These are phyloP conservation scores for Chalciporus piperatus DNA, from an alignment of 768 basidiomycete genomes.

Conservation along the genomic window DNA sequence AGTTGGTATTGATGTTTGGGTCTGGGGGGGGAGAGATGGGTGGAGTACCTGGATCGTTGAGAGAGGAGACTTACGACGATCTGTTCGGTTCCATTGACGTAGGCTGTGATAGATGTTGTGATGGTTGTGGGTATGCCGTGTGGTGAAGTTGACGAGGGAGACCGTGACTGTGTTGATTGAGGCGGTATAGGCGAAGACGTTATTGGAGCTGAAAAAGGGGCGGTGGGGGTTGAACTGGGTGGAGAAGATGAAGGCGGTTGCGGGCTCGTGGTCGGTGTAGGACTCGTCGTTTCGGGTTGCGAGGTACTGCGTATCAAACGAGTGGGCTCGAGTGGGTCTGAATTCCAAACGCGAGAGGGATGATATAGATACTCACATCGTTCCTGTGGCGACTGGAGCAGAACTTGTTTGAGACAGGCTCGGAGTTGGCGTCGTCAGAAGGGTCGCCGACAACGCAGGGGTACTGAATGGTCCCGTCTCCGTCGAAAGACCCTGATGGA, in stretches of 20 bases:
- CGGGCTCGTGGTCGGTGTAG: not conserved
- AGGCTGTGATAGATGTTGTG: slow-evolving; percentile 19
- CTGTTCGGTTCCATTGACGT: slow-evolving; percentile 7
- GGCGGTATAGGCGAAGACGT: slow-evolving; percentile 1
- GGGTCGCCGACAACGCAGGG: too few species aligned
- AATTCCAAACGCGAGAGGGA: not conserved
- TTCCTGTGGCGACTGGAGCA: not conserved
- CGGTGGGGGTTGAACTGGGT: not conserved
- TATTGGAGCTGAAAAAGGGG: not conserved
- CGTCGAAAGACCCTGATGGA: too few species aligned
- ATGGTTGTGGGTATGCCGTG: slow-evolving; percentile 14
- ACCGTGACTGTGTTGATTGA: not conserved
- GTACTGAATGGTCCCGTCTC: too few species aligned
- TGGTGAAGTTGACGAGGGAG: slow-evolving; percentile 5
- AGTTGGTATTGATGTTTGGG: slow-evolving; percentile 11
- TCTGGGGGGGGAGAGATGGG: slow-evolving; percentile 9
- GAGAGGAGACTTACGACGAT: slow-evolving; percentile 15
- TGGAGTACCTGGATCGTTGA: too few species aligned
- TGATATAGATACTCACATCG: not conserved
- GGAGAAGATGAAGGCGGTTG: not conserved
- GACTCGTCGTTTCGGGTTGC: not conserved
- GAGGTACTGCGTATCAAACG: slow-evolving; percentile 6
- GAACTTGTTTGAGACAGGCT: not conserved
- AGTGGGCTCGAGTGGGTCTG: too few species aligned
- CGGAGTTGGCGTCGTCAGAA: too few species aligned